Conservation (phyloP, 2,329 filamentous ascomycete species). For the Teratosphaeria gauchensis region DNA sequence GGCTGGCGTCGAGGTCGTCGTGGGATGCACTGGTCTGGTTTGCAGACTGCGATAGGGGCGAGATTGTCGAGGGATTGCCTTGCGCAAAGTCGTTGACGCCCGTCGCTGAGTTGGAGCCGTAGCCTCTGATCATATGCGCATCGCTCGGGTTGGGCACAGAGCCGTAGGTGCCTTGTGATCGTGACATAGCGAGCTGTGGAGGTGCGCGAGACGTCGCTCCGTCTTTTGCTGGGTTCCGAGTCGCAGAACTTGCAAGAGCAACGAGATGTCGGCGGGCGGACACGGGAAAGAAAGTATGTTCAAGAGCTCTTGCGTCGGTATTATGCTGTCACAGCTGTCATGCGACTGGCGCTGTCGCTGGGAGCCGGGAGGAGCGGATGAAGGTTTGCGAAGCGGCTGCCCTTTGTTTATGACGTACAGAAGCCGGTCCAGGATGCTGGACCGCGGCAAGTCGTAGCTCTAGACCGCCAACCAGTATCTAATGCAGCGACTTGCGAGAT, state of each 20-base stretch:
- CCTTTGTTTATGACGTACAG: background rate
- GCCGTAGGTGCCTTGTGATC: conserved; percentile 20
- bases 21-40: conserved; percentile 18
- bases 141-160: conserved; percentile 31
- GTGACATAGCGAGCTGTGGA: conserved; percentile 4
- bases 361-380: background rate
- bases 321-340: background rate
- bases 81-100: conserved; percentile 30
- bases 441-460: background rate
- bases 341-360: background rate
- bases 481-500: background rate
- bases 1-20: conserved; percentile 60
- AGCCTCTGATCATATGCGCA: conserved; percentile 25
- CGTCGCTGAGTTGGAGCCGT: conserved; percentile 15
- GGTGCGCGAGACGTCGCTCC: background rate
- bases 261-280: background rate
- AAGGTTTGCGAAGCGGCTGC: background rate
- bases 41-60: conserved; percentile 30
- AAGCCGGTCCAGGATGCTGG: background rate
- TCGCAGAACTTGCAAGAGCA: background rate
- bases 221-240: background rate
- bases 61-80: conserved; percentile 23
- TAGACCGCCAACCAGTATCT: no score
- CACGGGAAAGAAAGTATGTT: background rate
- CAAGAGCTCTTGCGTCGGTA: background rate